These are phyloP conservation scores for Pseudogymnoascus sp. DNA, from an alignment of 2,329 filamentous ascomycete genomes.

Conservation along the genomic window DNA sequence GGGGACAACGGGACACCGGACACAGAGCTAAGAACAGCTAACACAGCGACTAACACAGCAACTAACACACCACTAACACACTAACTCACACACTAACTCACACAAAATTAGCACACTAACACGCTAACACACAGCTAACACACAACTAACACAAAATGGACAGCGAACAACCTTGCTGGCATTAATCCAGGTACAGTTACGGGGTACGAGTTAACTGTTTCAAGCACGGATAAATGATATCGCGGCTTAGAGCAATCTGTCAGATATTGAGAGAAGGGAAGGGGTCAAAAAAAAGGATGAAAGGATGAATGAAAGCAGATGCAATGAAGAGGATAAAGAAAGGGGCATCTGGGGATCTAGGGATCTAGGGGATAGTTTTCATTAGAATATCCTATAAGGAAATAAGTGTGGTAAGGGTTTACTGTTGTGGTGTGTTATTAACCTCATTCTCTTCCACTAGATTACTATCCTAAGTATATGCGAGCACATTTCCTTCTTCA, in stretches of 20 bases:
- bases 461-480: background rate
- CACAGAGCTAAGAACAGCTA: background rate
- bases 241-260: conserved; percentile 5
- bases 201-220: background rate
- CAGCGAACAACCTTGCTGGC: conserved; percentile 7
- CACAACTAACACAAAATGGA: background rate
- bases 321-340: background rate
- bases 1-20: background rate
- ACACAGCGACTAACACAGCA: background rate
- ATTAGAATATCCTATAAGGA: background rate
- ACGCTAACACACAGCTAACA: background rate
- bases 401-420: background rate
- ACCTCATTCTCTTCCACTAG: background rate
- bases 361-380: background rate
- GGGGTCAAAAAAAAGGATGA: background rate
- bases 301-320: background rate
- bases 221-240: background rate
- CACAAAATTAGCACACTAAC: background rate
- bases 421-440: background rate
- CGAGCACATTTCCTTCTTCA: background rate
- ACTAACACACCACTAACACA: background rate
- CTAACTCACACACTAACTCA: background rate
- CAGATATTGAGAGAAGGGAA: background rate
- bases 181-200: background rate
- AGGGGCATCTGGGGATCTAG: background rate